Conservation (phyloP, 1,284 basidiomycete genomes). For the Naganishia cerealis region DNA sequence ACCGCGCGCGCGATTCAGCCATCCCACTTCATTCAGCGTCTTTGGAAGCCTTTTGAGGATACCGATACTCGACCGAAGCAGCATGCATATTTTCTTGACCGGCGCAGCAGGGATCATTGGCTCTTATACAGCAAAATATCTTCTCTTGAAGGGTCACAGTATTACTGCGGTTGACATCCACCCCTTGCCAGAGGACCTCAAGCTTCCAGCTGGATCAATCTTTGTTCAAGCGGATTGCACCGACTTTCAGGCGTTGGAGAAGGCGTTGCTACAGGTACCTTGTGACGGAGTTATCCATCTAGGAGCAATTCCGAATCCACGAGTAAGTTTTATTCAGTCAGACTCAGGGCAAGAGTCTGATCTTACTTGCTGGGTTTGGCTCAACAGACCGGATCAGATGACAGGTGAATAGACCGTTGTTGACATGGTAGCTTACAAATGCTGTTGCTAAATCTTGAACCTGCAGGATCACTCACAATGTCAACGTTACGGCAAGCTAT, state of each 20-base stretch:
- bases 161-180: conserved; percentile 46
- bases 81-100: conserved; percentile 51
- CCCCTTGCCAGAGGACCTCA: conserved; percentile 35
- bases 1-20: neutral
- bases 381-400: conserved; percentile 10
- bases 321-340: conserved; percentile 35
- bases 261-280: conserved; percentile 36
- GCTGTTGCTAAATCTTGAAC: neutral
- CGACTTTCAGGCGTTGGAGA: conserved; percentile 39
- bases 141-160: conserved; percentile 42
- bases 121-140: conserved; percentile 36
- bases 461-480: conserved; percentile 42
- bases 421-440: neutral
- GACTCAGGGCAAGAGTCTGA: neutral
- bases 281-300: conserved; percentile 52
- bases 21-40: neutral
- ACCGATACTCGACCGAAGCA: neutral
- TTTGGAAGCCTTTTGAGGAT: neutral
- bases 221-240: conserved; percentile 43
- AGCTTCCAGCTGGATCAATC: conserved; percentile 29
- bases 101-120: conserved; percentile 49
- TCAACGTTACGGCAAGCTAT: conserved; percentile 47
- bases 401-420: neutral
- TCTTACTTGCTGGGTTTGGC: neutral
- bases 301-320: conserved; percentile 49